phyloP scores from a whole-genome alignment of 164 flowering plant genomes.

The Vitis riparia region DNA sequence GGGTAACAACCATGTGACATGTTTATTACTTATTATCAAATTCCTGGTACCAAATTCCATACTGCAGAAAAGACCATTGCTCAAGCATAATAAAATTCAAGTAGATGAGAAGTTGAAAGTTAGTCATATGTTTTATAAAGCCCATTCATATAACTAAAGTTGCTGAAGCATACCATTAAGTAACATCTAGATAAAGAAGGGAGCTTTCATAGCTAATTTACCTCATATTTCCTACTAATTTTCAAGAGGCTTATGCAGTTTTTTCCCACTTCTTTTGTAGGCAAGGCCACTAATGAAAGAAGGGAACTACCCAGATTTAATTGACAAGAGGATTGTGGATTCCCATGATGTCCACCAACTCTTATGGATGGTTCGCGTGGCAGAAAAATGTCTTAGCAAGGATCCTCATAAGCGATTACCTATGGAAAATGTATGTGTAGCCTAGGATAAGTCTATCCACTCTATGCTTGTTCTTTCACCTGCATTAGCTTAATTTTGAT shows the following conservation, averaged over 20 bases:
- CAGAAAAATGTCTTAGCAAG: conserved; percentile 56
- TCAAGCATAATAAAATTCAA: too few species aligned
- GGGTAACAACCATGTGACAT: conserved; percentile 40
- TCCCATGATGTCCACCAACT: conserved; percentile 69
- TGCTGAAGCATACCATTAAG: too few species aligned
- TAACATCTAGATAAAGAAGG: too few species aligned
- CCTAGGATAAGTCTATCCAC: neutral
- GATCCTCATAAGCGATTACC: conserved; percentile 54
- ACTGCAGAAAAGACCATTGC: too few species aligned
- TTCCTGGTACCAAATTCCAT: too few species aligned
- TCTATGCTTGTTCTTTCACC: neutral
- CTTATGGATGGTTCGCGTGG: conserved; percentile 65
- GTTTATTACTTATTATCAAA: too few species aligned
- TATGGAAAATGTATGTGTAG: conserved; percentile 45
- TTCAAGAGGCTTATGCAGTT: neutral
- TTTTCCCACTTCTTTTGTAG: conserved; percentile 28
- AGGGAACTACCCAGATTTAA: conserved; percentile 59
- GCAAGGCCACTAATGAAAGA: conserved; percentile 71
- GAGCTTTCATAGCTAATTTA: too few species aligned
- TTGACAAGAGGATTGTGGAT: conserved; percentile 52
- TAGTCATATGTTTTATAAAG: too few species aligned
- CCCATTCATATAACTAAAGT: too few species aligned
- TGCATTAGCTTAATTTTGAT: too few species aligned
- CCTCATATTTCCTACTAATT: neutral
- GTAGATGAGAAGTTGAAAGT: too few species aligned